Conservation (phyloP, 352 stramenopile genomes). For the Plasmopara muralis region DNA sequence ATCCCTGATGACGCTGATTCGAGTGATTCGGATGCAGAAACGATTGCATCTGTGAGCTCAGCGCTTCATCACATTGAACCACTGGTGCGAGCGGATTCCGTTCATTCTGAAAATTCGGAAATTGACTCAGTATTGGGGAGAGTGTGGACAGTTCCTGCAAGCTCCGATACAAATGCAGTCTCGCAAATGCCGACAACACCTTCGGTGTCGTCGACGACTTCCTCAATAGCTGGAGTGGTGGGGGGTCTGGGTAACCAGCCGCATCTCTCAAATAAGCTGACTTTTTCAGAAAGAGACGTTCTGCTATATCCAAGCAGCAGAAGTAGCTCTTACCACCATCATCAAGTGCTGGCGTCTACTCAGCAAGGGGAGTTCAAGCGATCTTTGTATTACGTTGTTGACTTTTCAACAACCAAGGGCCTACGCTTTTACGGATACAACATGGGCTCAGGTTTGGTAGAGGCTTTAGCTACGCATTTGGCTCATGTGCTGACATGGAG, state of each 20-base stretch:
- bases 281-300: slow-evolving; percentile 51
- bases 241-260: slow-evolving; percentile 13
- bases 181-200: slow-evolving; percentile 16
- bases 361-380: slow-evolving; percentile 28
- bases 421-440: slow-evolving; percentile 73
- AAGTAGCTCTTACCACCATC: slow-evolving; percentile 14
- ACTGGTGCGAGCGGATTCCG: slow-evolving; percentile 44
- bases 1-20: slow-evolving; percentile 18
- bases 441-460: slow-evolving; percentile 54
- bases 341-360: slow-evolving; percentile 7
- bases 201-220: slow-evolving; percentile 29
- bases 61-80: slow-evolving; percentile 31
- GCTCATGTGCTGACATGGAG: slow-evolving; percentile 64
- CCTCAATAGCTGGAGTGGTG: slow-evolving; percentile 22
- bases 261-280: slow-evolving; percentile 14
- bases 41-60: slow-evolving; percentile 30
- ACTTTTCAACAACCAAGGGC: slow-evolving; percentile 52
- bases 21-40: slow-evolving; percentile 35
- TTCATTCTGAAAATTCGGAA: slow-evolving; percentile 70
- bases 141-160: slow-evolving; percentile 28
- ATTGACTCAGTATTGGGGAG: slow-evolving; percentile 44
- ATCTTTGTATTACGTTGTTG: slow-evolving; percentile 71
- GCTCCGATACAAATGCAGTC: slow-evolving; percentile 29
- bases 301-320: slow-evolving; percentile 36
- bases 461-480: slow-evolving; percentile 45